Conservation (phyloP, 768 basidiomycete species). For the Pisolithus sp. region DNA sequence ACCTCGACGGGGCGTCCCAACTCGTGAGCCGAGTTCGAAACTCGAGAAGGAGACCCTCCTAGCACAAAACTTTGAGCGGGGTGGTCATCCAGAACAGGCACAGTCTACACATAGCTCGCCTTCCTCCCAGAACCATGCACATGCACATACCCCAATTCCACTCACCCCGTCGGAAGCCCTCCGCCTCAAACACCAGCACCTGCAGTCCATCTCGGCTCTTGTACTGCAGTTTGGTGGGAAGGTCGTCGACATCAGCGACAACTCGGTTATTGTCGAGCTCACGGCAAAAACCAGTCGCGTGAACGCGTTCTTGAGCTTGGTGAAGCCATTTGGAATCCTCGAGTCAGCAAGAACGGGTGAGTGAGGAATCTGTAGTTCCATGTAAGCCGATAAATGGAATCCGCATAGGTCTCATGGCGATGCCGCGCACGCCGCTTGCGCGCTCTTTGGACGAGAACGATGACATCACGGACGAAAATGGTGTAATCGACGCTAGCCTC, state of each 20-base stretch:
- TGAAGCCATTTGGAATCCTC: constrained; percentile 93
- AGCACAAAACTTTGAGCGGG: constrained; percentile 73
- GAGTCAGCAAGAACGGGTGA: constrained; percentile 92
- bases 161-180: constrained; percentile 82
- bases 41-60: constrained; percentile 64
- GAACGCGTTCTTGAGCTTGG: constrained; percentile 83
- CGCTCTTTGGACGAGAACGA: constrained; percentile 54
- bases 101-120: constrained; percentile 9
- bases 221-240: constrained; percentile 86
- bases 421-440: constrained; percentile 91
- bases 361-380: constrained; percentile 15
- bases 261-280: constrained; percentile 92
- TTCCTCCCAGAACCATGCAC: constrained; percentile 78
- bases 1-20: constrained; percentile 39
- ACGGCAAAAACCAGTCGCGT: constrained; percentile 89
- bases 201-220: constrained; percentile 82
- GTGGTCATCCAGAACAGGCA: constrained; percentile 35
- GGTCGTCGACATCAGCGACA: constrained; percentile 91
- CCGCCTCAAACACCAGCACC: constrained; percentile 80
- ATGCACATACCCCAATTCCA: constrained; percentile 46
- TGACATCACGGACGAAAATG: constrained; percentile 42
- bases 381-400: background rate
- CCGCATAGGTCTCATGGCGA: constrained; percentile 83
- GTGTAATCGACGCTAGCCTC: constrained; percentile 79
- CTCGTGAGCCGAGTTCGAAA: constrained; percentile 38